Evolutionary conservation across 257 asterid species (phyloP), one percentile per base, ranked within the genome.

Genomic region (Solanum paucissectum): DNA sequence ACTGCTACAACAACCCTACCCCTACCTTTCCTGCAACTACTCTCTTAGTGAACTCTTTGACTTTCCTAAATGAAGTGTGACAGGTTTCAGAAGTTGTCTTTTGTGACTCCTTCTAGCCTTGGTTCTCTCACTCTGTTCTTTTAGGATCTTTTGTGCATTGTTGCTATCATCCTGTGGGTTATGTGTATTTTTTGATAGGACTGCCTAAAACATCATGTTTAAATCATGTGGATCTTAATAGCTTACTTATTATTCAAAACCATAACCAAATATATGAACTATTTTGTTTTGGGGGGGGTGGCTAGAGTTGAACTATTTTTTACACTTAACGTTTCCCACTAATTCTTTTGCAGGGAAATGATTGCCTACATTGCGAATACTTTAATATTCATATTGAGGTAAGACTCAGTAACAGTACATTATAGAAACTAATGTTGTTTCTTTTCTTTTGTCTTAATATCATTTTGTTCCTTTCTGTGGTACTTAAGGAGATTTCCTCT

Each of bases 291-390:
- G 84, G 38, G 46, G 37, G 14, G 1, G 49, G 81, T 14, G 82
- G n/a, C 40, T 16, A 46, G 18, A 14, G 18, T 79, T 42, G 18
- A 44, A 25, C 38, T 79, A 44, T 79, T 79, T 77, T 4, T 44
- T 29, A 44, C 25, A 1, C 18, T 76, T 16, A 27, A 20, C 21
- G 44, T 27, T 44, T 44, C 25, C 37, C 85, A 79, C 20, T 34
- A 27, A 14, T 44, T 79, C 10, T 79, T 79, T 79, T 20, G 16
- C 88, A 86, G 88, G 84, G 84, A 49, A 73, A 73, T 86, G 88
- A 23, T 86, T 44, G 88, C 88, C 37, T 86, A 86, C 82, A 72
- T 86, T 68, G 88, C 88, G 4, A 86, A 86, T 86, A 86, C 88
- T 71, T 46, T 86, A 40, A 86, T 86, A 71, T 86, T 86, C 84